These are phyloP conservation scores for Capsicum rhomboideum DNA, from an alignment of 257 asterid species.

Conservation along the genomic window DNA sequence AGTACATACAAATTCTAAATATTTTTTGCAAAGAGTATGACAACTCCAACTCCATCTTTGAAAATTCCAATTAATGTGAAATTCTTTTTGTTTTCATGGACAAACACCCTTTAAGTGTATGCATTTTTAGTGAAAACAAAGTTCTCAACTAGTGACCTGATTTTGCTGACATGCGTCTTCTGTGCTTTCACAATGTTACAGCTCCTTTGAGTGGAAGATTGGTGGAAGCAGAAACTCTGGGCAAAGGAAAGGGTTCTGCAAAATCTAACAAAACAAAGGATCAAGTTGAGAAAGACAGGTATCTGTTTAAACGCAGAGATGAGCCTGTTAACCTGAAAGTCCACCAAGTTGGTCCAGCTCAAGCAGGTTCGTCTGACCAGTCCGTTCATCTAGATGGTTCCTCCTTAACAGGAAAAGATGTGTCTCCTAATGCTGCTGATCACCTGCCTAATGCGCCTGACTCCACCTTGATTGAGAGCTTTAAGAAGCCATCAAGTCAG, in stretches of 20 bases:
- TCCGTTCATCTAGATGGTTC: constrained; percentile 30
- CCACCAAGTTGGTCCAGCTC: constrained; percentile 33
- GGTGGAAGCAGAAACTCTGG: constrained; percentile 36
- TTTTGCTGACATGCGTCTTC: background rate
- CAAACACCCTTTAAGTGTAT: background rate
- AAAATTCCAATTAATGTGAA: too few species aligned
- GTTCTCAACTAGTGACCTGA: background rate
- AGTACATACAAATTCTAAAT: too few species aligned
- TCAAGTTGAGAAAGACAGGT: constrained; percentile 27
- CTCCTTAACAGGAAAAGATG: constrained; percentile 16
- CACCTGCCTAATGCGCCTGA: constrained; percentile 16
- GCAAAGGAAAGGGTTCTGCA: constrained; percentile 26
- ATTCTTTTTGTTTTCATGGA: too few species aligned
- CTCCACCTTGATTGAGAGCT: constrained; percentile 25
- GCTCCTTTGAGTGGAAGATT: constrained; percentile 39
- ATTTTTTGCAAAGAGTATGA: too few species aligned
- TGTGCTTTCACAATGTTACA: constrained; percentile 10
- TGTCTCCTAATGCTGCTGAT: constrained; percentile 12
- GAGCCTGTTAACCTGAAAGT: constrained; percentile 38
- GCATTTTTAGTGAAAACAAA: background rate
- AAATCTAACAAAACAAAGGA: constrained; percentile 21
- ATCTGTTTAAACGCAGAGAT: constrained; percentile 49
- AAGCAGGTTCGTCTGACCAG: constrained; percentile 17
- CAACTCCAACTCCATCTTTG: too few species aligned
- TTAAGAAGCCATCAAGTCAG: constrained; percentile 23